Conservation (phyloP, 2,329 filamentous ascomycete species). For the Clathrospora elynae region DNA sequence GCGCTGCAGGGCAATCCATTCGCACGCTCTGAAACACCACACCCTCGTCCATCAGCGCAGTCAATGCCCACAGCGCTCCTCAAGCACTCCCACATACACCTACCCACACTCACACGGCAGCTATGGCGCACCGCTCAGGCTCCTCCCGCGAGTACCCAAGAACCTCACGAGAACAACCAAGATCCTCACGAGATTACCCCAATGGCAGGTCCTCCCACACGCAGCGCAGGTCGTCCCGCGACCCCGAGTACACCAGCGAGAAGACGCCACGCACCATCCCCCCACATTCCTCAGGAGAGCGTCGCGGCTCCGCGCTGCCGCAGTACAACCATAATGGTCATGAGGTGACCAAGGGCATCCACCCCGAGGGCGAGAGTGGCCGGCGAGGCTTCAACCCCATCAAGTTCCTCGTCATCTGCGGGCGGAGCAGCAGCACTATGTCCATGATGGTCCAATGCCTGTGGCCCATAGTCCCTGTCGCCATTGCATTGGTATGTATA, state of each 20-base stretch:
- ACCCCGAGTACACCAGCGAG: constrained; percentile 31
- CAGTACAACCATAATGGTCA: constrained; percentile 54
- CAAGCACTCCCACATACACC: neutral
- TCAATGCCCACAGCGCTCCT: constrained; percentile 9
- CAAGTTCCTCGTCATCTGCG: constrained; percentile 67
- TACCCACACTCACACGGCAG: constrained; percentile 2
- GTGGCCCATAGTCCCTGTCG: constrained; percentile 75
- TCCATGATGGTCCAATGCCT: constrained; percentile 71
- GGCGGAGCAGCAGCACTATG: constrained; percentile 65
- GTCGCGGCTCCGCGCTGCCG: constrained; percentile 33
- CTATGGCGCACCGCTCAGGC: constrained; percentile 27
- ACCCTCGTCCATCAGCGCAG: constrained; percentile 3
- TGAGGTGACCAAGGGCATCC: constrained; percentile 50
- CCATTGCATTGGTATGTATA: constrained; percentile 63
- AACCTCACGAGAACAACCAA: constrained; percentile 22
- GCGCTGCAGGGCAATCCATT: constrained; percentile 15
- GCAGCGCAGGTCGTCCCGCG: constrained; percentile 20
- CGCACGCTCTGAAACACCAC: constrained; percentile 22
- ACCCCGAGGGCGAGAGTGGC: constrained; percentile 69
- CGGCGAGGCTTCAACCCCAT: constrained; percentile 67
- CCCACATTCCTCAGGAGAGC: constrained; percentile 13
- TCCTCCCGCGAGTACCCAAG: constrained; percentile 24
- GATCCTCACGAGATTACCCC: constrained; percentile 23
- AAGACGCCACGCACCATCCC: constrained; percentile 27
- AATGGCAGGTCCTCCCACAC: constrained; percentile 6